These are phyloP conservation scores for Kodamaea restingae DNA, from an alignment of 805 yeast species.

Conservation along the genomic window DNA sequence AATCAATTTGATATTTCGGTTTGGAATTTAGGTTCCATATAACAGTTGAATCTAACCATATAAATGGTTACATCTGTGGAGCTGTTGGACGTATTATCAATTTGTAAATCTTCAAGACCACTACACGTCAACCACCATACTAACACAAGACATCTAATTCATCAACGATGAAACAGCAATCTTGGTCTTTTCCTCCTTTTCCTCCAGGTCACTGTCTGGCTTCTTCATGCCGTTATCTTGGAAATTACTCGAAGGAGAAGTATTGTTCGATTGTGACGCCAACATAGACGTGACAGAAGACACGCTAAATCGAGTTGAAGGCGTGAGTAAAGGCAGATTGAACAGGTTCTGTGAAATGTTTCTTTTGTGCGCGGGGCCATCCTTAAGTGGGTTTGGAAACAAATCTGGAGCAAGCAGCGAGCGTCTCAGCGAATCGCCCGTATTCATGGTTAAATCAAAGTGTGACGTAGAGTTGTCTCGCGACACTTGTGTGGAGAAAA, in stretches of 20 bases:
- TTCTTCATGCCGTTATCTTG: slow-evolving; percentile 6
- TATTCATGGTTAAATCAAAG: slow-evolving; percentile 19
- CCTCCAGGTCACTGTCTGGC: slow-evolving; percentile 6
- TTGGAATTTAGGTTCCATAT: no score
- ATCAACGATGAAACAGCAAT: slow-evolving; percentile 33
- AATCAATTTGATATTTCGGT: no score
- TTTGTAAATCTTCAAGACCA: no score
- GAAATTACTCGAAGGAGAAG: slow-evolving; percentile 11
- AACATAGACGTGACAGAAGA: slow-evolving; percentile 14
- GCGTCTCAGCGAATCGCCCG: slow-evolving; percentile 30
- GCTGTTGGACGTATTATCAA: no score
- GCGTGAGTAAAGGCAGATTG: slow-evolving; percentile 25
- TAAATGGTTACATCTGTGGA: no score
- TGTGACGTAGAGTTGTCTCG: slow-evolving; percentile 40
- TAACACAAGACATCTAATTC: no score
- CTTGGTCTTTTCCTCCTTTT: slow-evolving; percentile 18
- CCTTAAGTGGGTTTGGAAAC: slow-evolving; percentile 35
- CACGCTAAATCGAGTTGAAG: slow-evolving; percentile 22
- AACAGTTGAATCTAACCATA: no score
- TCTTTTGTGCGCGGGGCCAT: slow-evolving; percentile 20
- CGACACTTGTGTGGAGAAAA: slow-evolving; percentile 29
- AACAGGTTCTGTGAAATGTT: slow-evolving; percentile 29
- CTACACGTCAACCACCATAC: no score
- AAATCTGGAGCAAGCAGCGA: slow-evolving; percentile 41
- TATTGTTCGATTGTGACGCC: slow-evolving; percentile 7